Conservation (phyloP, 306 rosid species). For the Glycyrrhiza uralensis region DNA sequence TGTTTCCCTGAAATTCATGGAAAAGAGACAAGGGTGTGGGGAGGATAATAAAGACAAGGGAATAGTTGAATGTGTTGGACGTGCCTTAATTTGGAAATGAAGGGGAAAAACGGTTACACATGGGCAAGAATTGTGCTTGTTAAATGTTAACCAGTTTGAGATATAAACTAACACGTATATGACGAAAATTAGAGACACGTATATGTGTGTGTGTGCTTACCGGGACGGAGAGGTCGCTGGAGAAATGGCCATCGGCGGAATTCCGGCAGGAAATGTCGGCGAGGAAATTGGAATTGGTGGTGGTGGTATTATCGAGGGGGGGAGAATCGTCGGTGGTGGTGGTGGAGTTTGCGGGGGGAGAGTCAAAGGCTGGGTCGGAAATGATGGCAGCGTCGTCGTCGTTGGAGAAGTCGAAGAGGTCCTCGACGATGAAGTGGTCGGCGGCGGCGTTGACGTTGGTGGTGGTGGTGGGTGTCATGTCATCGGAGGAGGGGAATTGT, state of each 20-base stretch:
- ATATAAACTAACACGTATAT: background rate
- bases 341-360: constrained; percentile 40
- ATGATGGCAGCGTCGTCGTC: constrained; percentile 23
- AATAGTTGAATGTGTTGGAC: constrained; percentile 7
- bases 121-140: background rate
- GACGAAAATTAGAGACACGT: background rate
- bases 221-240: constrained; percentile 79
- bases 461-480: background rate
- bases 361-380: constrained; percentile 38
- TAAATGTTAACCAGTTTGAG: background rate
- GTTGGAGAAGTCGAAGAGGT: constrained; percentile 82
- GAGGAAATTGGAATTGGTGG: constrained; percentile 44
- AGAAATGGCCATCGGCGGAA: constrained; percentile 44
- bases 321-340: constrained; percentile 58
- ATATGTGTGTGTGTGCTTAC: constrained; percentile 31
- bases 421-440: constrained; percentile 76
- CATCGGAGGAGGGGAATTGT: constrained; percentile 43
- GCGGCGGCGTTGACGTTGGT: constrained; percentile 14
- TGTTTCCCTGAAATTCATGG: background rate
- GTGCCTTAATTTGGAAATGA: background rate
- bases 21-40: background rate
- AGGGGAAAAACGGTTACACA: background rate
- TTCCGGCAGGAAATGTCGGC: background rate
- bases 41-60: constrained; percentile 1
- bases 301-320: constrained; percentile 41